Base-by-base conservation (phyloP, 2,329 filamentous ascomycete genomes). In the Ophiostoma perfectum region DNA sequence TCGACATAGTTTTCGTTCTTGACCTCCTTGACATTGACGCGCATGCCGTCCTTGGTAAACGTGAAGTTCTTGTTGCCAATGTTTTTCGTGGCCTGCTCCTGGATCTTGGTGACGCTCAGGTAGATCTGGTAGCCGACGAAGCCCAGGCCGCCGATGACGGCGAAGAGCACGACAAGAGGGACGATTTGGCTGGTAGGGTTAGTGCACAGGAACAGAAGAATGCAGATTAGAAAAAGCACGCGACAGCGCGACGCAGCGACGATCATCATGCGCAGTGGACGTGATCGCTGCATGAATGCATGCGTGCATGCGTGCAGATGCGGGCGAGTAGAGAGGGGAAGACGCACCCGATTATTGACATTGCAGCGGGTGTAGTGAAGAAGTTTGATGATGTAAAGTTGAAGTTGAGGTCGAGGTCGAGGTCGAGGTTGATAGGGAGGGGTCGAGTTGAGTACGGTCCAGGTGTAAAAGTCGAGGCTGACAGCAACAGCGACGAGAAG, bases 61-160 rank as follows among this genome's bases (percentile, higher is more conserved):
- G 87, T 81, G 68, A 93, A 85, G 76, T 93, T 90, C 80, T 90
- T 90, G 79, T 86, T 86, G 76, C 88, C 87, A 85, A 93, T 90
- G 75, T 86, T 86, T 78, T 89, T 82, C 65, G 84, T 85, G 64
- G 90, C 89, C 69, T 85, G 82, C 70, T 86, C 81, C 70, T 86
- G 84, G 73, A 93, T 88, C 77, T 90, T 84, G 78, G 81, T 82
- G 68, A 85, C 82, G 78, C 87, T 87, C 67, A 90, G 78, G 78
- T 90, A 93, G 76, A 93, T 83, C 70, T 91, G 88, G 78, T 92
- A 92, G 70, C 85, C 84, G 69, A 93, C 81, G 79, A 86, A 91
- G 68, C 82, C 88, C 63, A 84, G 76, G 67, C 80, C 83, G 71
- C 78, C 82, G 41, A 91, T 76, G 66, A 90, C 74, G 70, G 81